These are phyloP conservation scores for Myxozyma neglecta DNA, from an alignment of 805 yeast species.

Conservation along the genomic window DNA sequence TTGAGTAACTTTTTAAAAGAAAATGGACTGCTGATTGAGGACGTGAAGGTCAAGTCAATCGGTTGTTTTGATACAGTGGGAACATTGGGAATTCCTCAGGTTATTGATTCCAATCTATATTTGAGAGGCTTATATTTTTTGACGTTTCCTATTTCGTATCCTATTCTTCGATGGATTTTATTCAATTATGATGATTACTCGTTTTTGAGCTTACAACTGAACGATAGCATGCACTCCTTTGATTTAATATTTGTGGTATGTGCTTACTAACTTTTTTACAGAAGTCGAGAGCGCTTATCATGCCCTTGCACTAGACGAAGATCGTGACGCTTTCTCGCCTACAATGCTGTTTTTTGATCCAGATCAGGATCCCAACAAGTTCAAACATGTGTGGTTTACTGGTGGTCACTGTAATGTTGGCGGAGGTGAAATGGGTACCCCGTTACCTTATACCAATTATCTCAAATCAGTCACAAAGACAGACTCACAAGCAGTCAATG, in stretches of 20 bases:
- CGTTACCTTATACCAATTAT: conserved; percentile 5
- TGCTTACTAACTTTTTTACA: not conserved
- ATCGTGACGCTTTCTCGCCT: no score
- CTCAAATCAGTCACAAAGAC: not conserved
- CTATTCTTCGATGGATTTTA: not conserved
- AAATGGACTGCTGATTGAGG: not conserved
- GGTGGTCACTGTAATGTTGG: conserved; percentile 25
- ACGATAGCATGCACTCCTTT: not conserved
- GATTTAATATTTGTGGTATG: not conserved
- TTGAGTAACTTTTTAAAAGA: not conserved
- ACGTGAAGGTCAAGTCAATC: conserved; percentile 3
- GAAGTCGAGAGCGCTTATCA: conserved; percentile 27
- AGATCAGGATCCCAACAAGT: no score
- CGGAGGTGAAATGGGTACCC: conserved; percentile 15
- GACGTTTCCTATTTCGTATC: no score
- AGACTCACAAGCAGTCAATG: not conserved
- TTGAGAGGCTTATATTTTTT: no score
- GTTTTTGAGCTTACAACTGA: conserved; percentile 13
- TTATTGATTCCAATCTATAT: not conserved
- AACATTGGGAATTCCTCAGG: conserved; percentile 21
- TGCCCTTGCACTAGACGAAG: no score
- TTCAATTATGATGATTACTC: not conserved
- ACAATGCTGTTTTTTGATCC: no score
- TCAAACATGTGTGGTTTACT: conserved; percentile 15
- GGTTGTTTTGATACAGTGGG: conserved; percentile 32